Base-by-base conservation (phyloP, 331 rosid species). In the Malus hybrid region DNA sequence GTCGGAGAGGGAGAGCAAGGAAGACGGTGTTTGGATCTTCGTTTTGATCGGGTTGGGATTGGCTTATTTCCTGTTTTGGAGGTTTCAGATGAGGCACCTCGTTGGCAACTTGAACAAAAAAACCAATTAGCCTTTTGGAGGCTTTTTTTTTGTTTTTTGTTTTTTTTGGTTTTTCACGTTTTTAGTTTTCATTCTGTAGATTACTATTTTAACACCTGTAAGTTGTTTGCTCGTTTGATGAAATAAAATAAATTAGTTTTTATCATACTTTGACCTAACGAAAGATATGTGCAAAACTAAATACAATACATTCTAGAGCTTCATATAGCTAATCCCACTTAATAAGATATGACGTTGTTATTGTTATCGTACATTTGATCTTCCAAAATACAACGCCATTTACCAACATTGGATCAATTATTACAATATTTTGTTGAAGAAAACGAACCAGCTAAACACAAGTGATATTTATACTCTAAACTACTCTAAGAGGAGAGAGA, bases 61-160 rank as follows among this genome's bases (percentile, higher is more conserved):
- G 77, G 90, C 82, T 34, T 88, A 84, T 80, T 90, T 90, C 82
- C 3, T 87, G 80, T 81, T 84, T 70, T 90, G 97, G 97, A 85
- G 99, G 81, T 86, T 94, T 83, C 96, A 88, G 63, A 94, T 88
- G 96, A 76, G 83, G 12, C 82, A 74, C 66, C 89, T 90, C 29
- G 79, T 85, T 20, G 70, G 73, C 39, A 85, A 86, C 56, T 53
- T 86, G 88, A 77, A 88, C 56, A 93, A 88, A 71, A 94, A 94
- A 85, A 87, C 77, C 76, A 83, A 76, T 24, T 91, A 77, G 82
- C 13, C 13, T 39, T 39, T 39, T 39, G 46, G 46, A 39, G 46
- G 4, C 46, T 3, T 10, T 39, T 39, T 24, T 24, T 24, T 24
- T 24, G 24, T 24, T 61, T 29, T 1, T 53, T 9, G 5, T 24